Base-by-base conservation (phyloP, 441 rosid species). In the Syzygium malaccense region DNA sequence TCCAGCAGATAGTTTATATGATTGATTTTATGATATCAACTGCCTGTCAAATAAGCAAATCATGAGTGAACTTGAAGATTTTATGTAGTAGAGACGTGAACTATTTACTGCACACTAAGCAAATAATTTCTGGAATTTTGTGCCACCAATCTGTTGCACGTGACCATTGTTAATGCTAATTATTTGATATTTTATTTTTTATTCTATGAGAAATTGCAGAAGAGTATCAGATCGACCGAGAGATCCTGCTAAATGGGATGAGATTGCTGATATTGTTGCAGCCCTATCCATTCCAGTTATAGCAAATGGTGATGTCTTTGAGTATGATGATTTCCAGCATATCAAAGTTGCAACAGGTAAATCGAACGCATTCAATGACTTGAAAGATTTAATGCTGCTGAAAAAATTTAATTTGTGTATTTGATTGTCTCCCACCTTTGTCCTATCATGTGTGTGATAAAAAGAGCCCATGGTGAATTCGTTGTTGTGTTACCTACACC, bases 191-290 rank as follows among this genome's bases (percentile, higher is more conserved):
- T 88, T 41, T 90, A 68, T 10, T 71, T 62, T 79, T 89, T 84
- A 33, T 57, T 89, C 80, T 88, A 90, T 55, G 88, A 88, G 79
- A 79, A 80, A 75, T 89, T 94, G 90, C 93, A 96, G 99, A 91
- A 95, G 91, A 94, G 92, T 97, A 84, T 93, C 95, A 30, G 98
- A 97, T 89, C 94, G 98, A 89, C 99, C 98, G 19, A 94, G 97
- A 93, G 98, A 97, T 96, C 98, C 98, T 45, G 98, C 99, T 87
- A 96, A 95, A 90, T 97, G 98, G 98, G 87, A 90, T 89, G 98
- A 97, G 91, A 96, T 97, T 87, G 95, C 96, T 64, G 97, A 96
- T 90, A 84, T 97, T 86, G 99, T 95, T 41, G 91, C 97, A 2
- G 95, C 98, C 75, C 93, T 97, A 48, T 95, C 97, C 79, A 94